A percentile compares a stretch with the other conserved stretches of the same genome.
Evolutionary conservation across 768 basidiomycete species (phyloP).

Genomic region (Suillus lakei): DNA sequence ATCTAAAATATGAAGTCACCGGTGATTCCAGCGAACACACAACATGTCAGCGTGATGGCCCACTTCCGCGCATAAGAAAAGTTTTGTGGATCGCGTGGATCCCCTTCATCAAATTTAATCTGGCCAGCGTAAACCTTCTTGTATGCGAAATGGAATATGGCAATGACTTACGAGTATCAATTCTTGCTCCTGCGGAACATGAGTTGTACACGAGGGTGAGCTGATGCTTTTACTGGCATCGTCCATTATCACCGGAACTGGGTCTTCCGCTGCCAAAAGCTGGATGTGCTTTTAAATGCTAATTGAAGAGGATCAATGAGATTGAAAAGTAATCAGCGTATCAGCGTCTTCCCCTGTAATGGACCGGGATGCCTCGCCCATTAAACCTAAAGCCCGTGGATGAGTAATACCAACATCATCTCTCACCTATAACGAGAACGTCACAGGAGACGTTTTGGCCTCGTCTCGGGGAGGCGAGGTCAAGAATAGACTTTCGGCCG

Average conservation of each 20-base stretch:
- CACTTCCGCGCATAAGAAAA: constrained; percentile 42
- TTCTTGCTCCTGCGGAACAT: constrained; percentile 11
- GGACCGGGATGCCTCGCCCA: not conserved
- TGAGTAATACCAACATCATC: not conserved
- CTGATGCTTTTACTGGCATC: not conserved
- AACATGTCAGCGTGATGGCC: constrained; percentile 28
- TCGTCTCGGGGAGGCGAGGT: not conserved
- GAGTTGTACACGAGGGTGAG: not conserved
- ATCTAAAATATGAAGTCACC: constrained; percentile 9
- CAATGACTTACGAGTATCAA: constrained; percentile 18
- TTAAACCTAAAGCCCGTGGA: not conserved
- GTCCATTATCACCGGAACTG: not conserved
- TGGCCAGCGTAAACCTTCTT: constrained; percentile 14
- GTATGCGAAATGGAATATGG: not conserved
- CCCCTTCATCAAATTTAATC: constrained; percentile 40
- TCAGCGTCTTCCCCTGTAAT: not conserved
- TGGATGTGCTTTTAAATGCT: not conserved
- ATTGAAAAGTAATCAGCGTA: not conserved
- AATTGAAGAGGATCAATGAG: not conserved
- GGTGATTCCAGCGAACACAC: constrained; percentile 22
- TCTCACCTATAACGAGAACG: not conserved
- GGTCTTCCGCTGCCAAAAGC: not conserved
- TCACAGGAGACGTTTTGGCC: not conserved
- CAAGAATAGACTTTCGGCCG: constrained; percentile 7
- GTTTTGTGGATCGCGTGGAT: constrained; percentile 39